Base-by-base conservation (phyloP, 495 filamentous ascomycete genomes). In the Hypoxylon perforatum region DNA sequence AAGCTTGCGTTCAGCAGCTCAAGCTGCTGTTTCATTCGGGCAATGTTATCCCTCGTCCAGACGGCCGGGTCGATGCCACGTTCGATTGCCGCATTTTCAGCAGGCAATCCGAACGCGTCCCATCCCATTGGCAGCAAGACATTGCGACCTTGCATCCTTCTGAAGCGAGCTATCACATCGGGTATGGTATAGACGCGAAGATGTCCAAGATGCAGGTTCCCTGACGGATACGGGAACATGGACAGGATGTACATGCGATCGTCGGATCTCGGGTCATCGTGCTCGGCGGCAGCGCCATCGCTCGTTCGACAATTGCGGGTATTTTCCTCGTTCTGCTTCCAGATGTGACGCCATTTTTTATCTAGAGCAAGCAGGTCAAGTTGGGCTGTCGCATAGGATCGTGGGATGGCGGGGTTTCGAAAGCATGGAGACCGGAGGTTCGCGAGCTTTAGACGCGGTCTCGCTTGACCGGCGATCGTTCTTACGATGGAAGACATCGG, bases 161-260 rank as follows among this genome's bases (percentile, higher is more conserved):
- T 87, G 68, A 90, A 96, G 14, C 93, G 84, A 14, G 92, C 87
- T 28, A 97, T 76, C 3, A 93, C 90, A 78, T 97, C 93, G 36
- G 92, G 91, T 60, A 97, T 94, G 15, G 93, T 94, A 80, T 96
- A 97, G 46, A 95, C 91, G 2, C 93, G 86, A 14, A 96, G 81
- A 75, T 97, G 93, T 14, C 93, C 93, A 70, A 97, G 87, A 75
- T 97, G 93, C n/a, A 97, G 84, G 25, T 88, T 88, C 8, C 93
- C 93, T 0, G 93, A 96, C 2, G 93, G 93, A 75, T 97, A 97
- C 1, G 93, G 93, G 70, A 96, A 96, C 93, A 97, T 97, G 56
- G 93, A 90, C 18, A 95, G 80, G 66, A 96, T 85, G 72, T 94
- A 97, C 67, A 86, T 89, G 66, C 86, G 88, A 14, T 81, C 78